Evolutionary conservation across 371 early-diverging fungal species (phyloP).

Genomic region (Lichtheimia ornata): DNA sequence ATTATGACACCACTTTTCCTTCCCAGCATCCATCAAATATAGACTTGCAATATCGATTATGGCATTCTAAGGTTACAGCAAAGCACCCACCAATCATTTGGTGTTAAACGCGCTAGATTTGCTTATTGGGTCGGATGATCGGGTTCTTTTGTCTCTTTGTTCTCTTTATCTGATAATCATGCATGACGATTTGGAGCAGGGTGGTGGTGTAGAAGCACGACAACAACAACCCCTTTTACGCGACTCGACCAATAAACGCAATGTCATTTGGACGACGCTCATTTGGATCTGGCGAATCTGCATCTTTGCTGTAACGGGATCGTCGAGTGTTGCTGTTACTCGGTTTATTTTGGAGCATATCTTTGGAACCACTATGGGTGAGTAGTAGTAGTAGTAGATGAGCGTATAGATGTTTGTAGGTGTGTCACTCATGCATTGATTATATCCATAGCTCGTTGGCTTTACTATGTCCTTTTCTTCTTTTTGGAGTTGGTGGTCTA

Average conservation of each 20-base stretch:
- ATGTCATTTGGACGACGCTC: background rate
- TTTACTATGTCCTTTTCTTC: slow-evolving; percentile 35
- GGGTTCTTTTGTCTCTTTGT: background rate
- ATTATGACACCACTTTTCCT: no score
- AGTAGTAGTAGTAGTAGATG: background rate
- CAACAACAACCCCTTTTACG: no score
- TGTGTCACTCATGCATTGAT: background rate
- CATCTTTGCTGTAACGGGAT: slow-evolving; percentile 44
- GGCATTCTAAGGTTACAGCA: no score
- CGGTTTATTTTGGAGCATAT: slow-evolving; percentile 13
- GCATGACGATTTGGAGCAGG: slow-evolving; percentile 1
- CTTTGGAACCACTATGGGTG: slow-evolving; percentile 9
- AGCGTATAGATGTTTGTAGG: background rate
- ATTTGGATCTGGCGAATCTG: slow-evolving; percentile 39
- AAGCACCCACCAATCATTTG: no score
- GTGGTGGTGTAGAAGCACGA: background rate
- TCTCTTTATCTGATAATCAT: background rate
- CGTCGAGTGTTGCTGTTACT: slow-evolving; percentile 42
- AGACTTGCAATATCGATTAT: no score
- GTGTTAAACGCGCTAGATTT: no score
- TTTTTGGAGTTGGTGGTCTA: slow-evolving; percentile 40
- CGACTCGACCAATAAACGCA: no score
- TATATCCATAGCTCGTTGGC: slow-evolving; percentile 23
- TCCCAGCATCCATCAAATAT: no score
- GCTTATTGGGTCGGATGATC: background rate